Evolutionary conservation across 306 rosid species (phyloP), one percentile per base, ranked within the genome.

Genomic region (Cucumis cinereus): DNA sequence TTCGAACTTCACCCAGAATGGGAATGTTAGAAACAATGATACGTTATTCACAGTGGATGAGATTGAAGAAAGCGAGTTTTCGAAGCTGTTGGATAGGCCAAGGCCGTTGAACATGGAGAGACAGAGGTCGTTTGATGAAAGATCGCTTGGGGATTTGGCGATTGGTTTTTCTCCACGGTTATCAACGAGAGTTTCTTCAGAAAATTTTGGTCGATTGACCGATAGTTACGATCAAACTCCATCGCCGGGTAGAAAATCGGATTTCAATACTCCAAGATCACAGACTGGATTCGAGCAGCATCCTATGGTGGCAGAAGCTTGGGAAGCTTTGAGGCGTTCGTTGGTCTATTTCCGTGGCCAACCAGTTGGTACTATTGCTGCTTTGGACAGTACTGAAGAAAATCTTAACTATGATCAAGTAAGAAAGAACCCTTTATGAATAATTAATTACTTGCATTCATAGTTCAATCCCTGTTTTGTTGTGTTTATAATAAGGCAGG

Each of bases 361-460:
- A 77, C 97, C 97, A 11, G 98, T 90, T 56, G 98, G 98, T 75
- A 93, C 97, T 41, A 93, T 90, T 81, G 98, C 97, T 82, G 98
- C 98, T 15, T 79, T 85, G 81, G 97, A 93, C 79, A 83, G 79
- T 78, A 83, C 93, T 45, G 96, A 84, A 35, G 96, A 90, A 86
- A 83, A 87, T 10, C 89, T 93, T 33, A 93, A 93, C 53, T 93
- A 93, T 84, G 96, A 93, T 75, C 88, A 87, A 83, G 90, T 87
- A 60, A n/a, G 40, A 49, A 45, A 4, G 1, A 77, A 23, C 73
- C 26, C 59, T 53, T 13, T 22, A 20, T 19, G 12, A 67, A 28
- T 35, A 26, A 15, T 69, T 49, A 1, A 15, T 69, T 14, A 5
- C 54, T 45, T 22, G 12, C 9, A 71, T 49, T 49, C 75, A 19